Evolutionary conservation across 2,329 filamentous ascomycete genomes (phyloP), one percentile per base, ranked within the genome.

Genomic region (Colletotrichum falcatum): DNA sequence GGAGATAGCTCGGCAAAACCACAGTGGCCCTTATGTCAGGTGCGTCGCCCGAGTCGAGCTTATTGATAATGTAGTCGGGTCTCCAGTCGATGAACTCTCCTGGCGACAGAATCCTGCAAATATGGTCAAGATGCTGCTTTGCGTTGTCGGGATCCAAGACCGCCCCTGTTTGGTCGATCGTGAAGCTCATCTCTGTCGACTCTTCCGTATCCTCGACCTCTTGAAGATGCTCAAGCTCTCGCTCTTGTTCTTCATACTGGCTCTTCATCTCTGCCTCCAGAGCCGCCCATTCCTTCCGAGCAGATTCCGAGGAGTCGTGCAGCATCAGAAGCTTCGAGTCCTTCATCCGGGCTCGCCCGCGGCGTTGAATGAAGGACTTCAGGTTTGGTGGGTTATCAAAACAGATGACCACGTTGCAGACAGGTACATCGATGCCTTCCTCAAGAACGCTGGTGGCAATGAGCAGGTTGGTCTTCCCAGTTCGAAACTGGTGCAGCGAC

Each of bases 101-200:
- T 0, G 82, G 81, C 0, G 88, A 85, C 0, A 94, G 78, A 0
- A 86, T 85, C 0, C 84, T 82, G 78, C 95, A 98, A 74, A 98
- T 97, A 79, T 97, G 94, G 56, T 92, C 85, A 1, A 98, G 85
- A 78, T 96, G 94, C n/a, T 85, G 80, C 58, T 91, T 88, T 0
- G 94, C 92, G 73, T 92, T 92, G 46, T 93, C 88, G 1, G 94
- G 84, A 14, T 92, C 92, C 18, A 98, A 81, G 16, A 89, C 80
- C 0, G 93, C 94, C 5, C 90, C 82, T 0, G 85, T 87, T 28
- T 78, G 72, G 28, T 81, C 70, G 6, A 87, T 79, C 20, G 75
- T 73, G 55, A 86, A 81, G 42, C 53, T 77, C 39, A 72, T 76
- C 60, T 78, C 77, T 0, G 74, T 73, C 1, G 62, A 33, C 7